Evolutionary conservation across 2,329 filamentous ascomycete genomes (phyloP).

Genomic region (Xylaria digitata): DNA sequence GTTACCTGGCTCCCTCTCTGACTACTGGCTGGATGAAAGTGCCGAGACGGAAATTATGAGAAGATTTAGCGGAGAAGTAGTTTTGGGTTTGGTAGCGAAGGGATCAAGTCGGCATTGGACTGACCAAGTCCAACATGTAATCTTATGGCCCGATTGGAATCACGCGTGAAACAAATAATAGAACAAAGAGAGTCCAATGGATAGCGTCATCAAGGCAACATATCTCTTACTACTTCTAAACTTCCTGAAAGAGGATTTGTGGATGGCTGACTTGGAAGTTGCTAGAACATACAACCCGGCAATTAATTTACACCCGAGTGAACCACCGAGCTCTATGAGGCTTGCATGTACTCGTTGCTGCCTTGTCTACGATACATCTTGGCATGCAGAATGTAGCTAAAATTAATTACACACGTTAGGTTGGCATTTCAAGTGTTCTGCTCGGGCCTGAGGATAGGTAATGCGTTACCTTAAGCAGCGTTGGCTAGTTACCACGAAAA

Average conservation of each 20-base stretch:
- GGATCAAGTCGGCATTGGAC: background rate
- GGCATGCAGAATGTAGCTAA: constrained; percentile 3
- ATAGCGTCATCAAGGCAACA: background rate
- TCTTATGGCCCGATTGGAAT: constrained; percentile 20
- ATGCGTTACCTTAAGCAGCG: background rate
- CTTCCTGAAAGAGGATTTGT: constrained; percentile 12
- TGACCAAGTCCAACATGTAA: constrained; percentile 13
- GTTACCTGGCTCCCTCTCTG: constrained; percentile 4
- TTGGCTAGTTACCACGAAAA: background rate
- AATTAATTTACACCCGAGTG: constrained; percentile 22
- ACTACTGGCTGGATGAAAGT: constrained; percentile 27
- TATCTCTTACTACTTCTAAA: background rate
- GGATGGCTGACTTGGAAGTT: background rate
- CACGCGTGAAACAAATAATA: constrained; percentile 8
- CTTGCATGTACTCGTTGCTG: constrained; percentile 1
- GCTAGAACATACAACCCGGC: background rate
- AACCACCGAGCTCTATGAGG: background rate
- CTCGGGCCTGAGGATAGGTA: background rate
- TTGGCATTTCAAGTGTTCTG: background rate
- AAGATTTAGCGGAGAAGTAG: constrained; percentile 6
- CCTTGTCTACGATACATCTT: background rate
- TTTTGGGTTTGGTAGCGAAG: constrained; percentile 18
- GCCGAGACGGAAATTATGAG: constrained; percentile 16
- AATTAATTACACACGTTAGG: background rate
- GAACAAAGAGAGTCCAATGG: constrained; percentile 1